phyloP scores from a whole-genome alignment of 345 rosid genomes.

The Eucalyptus cloeziana region DNA sequence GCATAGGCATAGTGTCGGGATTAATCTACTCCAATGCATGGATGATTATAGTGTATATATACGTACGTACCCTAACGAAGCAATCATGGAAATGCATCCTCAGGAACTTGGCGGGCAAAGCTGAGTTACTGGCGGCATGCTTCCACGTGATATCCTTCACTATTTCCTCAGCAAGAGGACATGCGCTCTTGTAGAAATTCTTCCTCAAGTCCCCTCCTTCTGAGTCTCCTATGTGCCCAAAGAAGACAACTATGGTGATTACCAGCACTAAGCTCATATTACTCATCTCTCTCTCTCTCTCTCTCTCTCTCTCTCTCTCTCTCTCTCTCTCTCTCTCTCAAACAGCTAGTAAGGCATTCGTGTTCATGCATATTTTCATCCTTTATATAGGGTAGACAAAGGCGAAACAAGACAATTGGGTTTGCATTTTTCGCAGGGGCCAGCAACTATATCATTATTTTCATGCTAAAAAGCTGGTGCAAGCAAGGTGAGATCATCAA shows the following conservation, averaged over 20 bases:
- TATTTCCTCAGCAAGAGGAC: constrained; percentile 25
- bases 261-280: not conserved
- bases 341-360: not conserved
- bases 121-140: constrained; percentile 9
- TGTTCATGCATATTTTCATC: not conserved
- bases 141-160: constrained; percentile 5
- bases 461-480: not conserved
- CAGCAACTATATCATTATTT: not conserved
- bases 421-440: not conserved
- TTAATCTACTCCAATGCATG: not conserved
- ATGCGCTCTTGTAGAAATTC: constrained; percentile 15
- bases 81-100: constrained; percentile 52
- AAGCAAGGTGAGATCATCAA: not conserved
- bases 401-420: not conserved
- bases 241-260: not conserved
- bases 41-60: not conserved
- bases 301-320: not conserved
- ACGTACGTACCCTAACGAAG: constrained; percentile 20
- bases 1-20: not conserved
- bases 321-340: not conserved
- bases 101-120: constrained; percentile 22
- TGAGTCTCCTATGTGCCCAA: not conserved
- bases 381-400: not conserved
- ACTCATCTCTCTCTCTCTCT: not conserved
- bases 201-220: constrained; percentile 9